Percentiles rank a stretch among this genome's conserved stretches.
Evolutionary conservation across 768 basidiomycete species (phyloP).

Genomic region (Vararia minispora): DNA sequence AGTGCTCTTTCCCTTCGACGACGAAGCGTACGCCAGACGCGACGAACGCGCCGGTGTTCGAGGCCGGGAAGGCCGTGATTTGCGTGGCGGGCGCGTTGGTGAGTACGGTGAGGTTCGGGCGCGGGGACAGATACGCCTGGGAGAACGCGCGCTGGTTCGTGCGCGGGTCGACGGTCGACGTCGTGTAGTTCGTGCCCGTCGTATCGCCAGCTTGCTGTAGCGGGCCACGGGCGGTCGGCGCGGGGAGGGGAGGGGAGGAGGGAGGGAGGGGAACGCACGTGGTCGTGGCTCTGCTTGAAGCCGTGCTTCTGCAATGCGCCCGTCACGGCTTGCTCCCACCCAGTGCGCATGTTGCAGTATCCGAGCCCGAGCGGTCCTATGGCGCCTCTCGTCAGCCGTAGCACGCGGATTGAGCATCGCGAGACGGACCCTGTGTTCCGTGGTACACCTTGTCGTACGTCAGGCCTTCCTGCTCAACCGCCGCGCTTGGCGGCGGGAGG

Average conservation of each 20-base stretch:
- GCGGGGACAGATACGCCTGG: not conserved
- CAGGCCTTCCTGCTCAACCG: conserved; percentile 1
- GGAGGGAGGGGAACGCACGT: too few species aligned
- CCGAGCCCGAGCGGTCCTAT: conserved; percentile 3
- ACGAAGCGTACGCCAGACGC: conserved; percentile 28
- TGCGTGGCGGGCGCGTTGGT: not conserved
- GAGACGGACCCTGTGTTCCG: conserved; percentile 3
- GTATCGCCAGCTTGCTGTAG: too few species aligned
- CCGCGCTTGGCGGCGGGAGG: conserved; percentile 2
- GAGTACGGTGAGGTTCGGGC: not conserved
- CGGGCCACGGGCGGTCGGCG: too few species aligned
- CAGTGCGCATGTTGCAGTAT: conserved; percentile 3
- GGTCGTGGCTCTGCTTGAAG: too few species aligned
- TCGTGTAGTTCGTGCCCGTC: too few species aligned
- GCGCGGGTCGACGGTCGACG: conserved; percentile 6
- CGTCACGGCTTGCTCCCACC: too few species aligned
- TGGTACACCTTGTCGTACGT: conserved; percentile 5
- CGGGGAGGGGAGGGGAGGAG: too few species aligned
- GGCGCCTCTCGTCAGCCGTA: not conserved
- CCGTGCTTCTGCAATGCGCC: too few species aligned
- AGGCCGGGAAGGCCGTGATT: too few species aligned
- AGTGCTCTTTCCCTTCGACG: conserved; percentile 16
- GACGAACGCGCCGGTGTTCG: conserved; percentile 13
- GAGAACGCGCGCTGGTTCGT: conserved; percentile 7
- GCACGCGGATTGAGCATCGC: not conserved